Base-by-base conservation (phyloP, 768 basidiomycete species). In the Tricholoma hemisulphureum region DNA sequence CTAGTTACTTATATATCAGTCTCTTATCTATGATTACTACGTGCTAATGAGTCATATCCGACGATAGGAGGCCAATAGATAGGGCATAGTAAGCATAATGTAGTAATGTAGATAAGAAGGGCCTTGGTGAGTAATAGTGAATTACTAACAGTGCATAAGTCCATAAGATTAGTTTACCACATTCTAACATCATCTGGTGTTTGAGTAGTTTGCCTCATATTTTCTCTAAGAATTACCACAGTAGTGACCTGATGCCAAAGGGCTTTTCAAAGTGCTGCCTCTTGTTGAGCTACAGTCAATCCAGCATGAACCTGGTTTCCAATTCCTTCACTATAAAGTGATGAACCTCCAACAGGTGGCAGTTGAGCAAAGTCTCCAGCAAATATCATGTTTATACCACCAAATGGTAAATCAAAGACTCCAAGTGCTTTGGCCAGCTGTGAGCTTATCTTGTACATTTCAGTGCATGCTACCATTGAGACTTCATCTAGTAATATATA, bases 311-410 rank as follows among this genome's bases (percentile, higher is more conserved):
- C 11, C 23, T n/a, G 16, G 37, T 26, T 51, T 21, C 26, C 16
- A 24, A 43, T 29, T 48, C 50, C 8, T 32, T 21, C 13, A 14
- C 31, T 63, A 65, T 35, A 69, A 46, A 63, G 37, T 11, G 52
- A 16, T 46, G 48, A 18, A 24, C 62, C 55, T 34, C 53, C 31
- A 5, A 62, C 60, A 10, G 70, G 77, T 0, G 73, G 73, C 1
- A 79, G 55, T 48, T 79, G 77, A 1, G 73, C 76, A 68, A 79
- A 77, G 54, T 79, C 77, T 1, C 77, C 77, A 8, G 77, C 72
- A 52, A 77, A 63, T 23, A 78, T 74, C 31, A 78, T 62, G 50
- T 70, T 75, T 1, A 71, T 54, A 0, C 76, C 74, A n/a, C 75
- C 74, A 68, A 75, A 78, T 4, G 71, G 60, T 10, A 48, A 41